Percentiles rank a stretch among this genome's conserved stretches.
phyloP scores from a whole-genome alignment of 2,329 filamentous ascomycete species.

The Sporothrix variecibatus region DNA sequence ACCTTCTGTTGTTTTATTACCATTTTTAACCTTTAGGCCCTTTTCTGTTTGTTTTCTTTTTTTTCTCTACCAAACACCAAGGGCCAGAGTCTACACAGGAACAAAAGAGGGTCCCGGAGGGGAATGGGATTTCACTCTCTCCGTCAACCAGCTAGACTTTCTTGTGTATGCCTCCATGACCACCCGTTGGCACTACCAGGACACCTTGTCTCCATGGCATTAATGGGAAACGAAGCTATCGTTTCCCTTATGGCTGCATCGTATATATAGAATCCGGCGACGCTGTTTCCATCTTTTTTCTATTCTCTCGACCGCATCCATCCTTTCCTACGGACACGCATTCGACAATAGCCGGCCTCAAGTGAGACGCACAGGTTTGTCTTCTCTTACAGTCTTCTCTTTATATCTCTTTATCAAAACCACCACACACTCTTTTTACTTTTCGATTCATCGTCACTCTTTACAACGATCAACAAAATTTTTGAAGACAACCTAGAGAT shows the following conservation, averaged over 20 bases:
- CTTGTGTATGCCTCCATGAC: background rate
- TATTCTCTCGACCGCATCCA: conserved; percentile 6
- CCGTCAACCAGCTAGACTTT: conserved; percentile 4
- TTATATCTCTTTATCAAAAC: background rate
- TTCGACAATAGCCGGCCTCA: conserved; percentile 18
- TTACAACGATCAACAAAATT: background rate
- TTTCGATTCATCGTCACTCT: conserved; percentile 12
- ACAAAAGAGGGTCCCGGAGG: background rate
- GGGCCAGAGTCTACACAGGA: background rate
- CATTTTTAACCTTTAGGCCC: background rate
- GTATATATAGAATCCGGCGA: conserved; percentile 27
- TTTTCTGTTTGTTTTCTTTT: conserved; percentile 1
- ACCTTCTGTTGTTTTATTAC: background rate
- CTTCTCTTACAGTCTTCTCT: background rate
- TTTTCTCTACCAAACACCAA: conserved; percentile 2
- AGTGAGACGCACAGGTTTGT: conserved; percentile 26
- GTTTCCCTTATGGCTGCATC: background rate
- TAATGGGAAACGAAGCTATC: background rate
- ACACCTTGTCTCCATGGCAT: background rate
- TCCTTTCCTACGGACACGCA: conserved; percentile 3
- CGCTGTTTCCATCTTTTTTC: conserved; percentile 9
- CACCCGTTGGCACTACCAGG: background rate
- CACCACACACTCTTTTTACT: conserved; percentile 10
- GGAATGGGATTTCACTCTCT: conserved; percentile 18
- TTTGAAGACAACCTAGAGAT: background rate